These are phyloP conservation scores for Cladochytrium replicatum DNA, from an alignment of 192 early-diverging fungal genomes.

Conservation along the genomic window DNA sequence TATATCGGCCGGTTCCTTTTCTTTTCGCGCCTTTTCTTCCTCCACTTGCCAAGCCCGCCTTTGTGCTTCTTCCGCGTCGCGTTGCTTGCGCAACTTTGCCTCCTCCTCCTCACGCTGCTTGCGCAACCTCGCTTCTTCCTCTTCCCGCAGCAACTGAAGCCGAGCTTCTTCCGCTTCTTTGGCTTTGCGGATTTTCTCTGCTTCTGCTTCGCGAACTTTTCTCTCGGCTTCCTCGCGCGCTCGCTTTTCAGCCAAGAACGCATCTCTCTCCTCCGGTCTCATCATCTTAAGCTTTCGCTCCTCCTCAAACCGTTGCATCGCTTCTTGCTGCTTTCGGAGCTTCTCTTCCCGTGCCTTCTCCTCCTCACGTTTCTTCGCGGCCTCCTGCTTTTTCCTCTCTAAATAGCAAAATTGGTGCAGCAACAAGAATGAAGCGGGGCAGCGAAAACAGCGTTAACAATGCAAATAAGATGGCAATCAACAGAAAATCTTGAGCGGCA, in stretches of 20 bases:
- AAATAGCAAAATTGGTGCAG: too few relatives aligned
- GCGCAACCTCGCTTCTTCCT: slow-evolving; percentile 4
- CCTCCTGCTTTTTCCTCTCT: background rate
- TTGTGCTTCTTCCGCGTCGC: slow-evolving; percentile 10
- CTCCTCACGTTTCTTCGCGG: background rate
- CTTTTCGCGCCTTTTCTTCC: too few relatives aligned
- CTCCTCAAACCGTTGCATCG: slow-evolving; percentile 22
- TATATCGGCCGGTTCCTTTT: too few relatives aligned
- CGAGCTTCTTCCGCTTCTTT: background rate
- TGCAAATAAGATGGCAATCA: too few relatives aligned
- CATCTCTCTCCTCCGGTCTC: slow-evolving; percentile 11
- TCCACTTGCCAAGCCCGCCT: too few relatives aligned
- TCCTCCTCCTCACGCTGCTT: background rate
- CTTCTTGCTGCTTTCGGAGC: slow-evolving; percentile 21
- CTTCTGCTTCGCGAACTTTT: background rate
- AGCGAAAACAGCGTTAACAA: too few relatives aligned
- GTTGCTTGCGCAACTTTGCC: slow-evolving; percentile 7
- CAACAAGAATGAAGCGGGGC: too few relatives aligned
- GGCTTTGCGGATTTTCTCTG: background rate
- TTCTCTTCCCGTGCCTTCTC: slow-evolving; percentile 18
- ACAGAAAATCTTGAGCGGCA: too few relatives aligned
- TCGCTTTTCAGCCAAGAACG: slow-evolving; percentile 4
- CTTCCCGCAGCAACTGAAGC: background rate
- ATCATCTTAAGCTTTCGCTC: slow-evolving; percentile 14
- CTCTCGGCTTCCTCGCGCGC: slow-evolving; percentile 1